A percentile compares a stretch with the other conserved stretches of the same genome.
phyloP scores from a whole-genome alignment of 2,329 filamentous ascomycete genomes.

The Exserohilum turcica region DNA sequence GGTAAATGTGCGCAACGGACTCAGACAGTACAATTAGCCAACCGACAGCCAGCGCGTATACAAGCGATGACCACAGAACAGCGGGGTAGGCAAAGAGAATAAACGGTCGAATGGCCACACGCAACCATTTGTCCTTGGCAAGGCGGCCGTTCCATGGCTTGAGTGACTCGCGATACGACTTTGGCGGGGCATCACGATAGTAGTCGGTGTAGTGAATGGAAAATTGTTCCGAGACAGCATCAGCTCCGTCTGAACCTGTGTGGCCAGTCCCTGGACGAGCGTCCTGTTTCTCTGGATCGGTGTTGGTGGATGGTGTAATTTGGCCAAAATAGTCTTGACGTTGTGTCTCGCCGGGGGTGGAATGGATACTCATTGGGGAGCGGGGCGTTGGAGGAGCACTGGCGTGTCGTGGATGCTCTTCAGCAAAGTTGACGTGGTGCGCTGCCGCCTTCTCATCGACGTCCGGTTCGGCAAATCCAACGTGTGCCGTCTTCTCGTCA shows the following conservation, averaged over 20 bases:
- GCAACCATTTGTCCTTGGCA: conserved; percentile 73
- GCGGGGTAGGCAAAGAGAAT: conserved; percentile 86
- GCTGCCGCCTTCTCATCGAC: conserved; percentile 3
- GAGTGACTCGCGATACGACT: conserved; percentile 76
- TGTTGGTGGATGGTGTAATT: background rate
- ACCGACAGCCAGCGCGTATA: conserved; percentile 87
- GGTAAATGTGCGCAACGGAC: conserved; percentile 80
- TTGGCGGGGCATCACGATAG: conserved; percentile 68
- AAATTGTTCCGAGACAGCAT: conserved; percentile 29
- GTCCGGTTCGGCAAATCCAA: conserved; percentile 59
- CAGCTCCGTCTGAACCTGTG: conserved; percentile 12
- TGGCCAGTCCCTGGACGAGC: conserved; percentile 13
- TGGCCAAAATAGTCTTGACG: conserved; percentile 23
- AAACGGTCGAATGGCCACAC: conserved; percentile 78
- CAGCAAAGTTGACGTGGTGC: conserved; percentile 52
- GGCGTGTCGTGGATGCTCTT: conserved; percentile 24
- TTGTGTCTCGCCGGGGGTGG: conserved; percentile 48
- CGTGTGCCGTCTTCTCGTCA: conserved; percentile 30
- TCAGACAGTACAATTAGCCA: conserved; percentile 97
- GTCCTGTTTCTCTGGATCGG: conserved; percentile 32
- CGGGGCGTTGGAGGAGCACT: conserved; percentile 14
- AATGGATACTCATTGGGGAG: conserved; percentile 44
- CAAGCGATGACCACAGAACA: conserved; percentile 83
- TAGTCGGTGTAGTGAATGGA: conserved; percentile 68
- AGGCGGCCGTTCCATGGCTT: conserved; percentile 79